Evolutionary conservation across 305 asterid genomes (phyloP).

Genomic region (Coffea humblotiana): DNA sequence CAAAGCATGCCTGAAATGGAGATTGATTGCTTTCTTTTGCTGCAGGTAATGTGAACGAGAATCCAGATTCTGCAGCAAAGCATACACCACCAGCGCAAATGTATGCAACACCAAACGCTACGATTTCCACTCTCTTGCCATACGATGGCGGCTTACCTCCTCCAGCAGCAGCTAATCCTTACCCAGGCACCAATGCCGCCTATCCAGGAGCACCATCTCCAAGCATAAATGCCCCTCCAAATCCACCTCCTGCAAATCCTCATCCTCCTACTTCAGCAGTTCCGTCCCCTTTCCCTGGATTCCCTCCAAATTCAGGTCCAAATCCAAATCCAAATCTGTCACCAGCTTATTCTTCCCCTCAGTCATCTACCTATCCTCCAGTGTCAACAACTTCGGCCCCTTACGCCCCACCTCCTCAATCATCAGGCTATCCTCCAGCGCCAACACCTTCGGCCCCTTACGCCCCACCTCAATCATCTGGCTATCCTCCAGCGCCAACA

Average conservation of each 20-base stretch:
- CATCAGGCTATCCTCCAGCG: slow-evolving; percentile 3
- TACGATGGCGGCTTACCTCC: slow-evolving; percentile 26
- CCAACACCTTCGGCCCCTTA: slow-evolving; percentile 3
- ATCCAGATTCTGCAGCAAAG: slow-evolving; percentile 20
- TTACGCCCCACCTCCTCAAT: slow-evolving; percentile 5
- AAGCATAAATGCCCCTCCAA: slow-evolving; percentile 1
- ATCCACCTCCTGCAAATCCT: not conserved
- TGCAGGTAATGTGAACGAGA: slow-evolving; percentile 20
- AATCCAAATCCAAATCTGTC: not conserved
- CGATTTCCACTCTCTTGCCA: slow-evolving; percentile 23
- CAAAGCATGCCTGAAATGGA: not conserved
- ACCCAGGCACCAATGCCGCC: not conserved
- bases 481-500: slow-evolving; percentile 14
- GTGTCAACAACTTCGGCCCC: not conserved
- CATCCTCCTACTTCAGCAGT: not conserved
- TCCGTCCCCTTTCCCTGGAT: not conserved
- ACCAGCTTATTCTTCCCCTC: not conserved
- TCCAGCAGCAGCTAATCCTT: slow-evolving; percentile 6
- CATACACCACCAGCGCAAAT: slow-evolving; percentile 25
- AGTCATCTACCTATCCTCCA: slow-evolving; percentile 13
- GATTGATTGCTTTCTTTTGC: not conserved
- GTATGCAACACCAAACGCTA: slow-evolving; percentile 25
- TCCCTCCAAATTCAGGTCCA: not conserved
- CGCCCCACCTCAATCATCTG: not conserved
- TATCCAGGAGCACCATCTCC: slow-evolving; percentile 11